Conservation (phyloP, 768 basidiomycete genomes). For the Pilatotrama ljubarskyi region DNA sequence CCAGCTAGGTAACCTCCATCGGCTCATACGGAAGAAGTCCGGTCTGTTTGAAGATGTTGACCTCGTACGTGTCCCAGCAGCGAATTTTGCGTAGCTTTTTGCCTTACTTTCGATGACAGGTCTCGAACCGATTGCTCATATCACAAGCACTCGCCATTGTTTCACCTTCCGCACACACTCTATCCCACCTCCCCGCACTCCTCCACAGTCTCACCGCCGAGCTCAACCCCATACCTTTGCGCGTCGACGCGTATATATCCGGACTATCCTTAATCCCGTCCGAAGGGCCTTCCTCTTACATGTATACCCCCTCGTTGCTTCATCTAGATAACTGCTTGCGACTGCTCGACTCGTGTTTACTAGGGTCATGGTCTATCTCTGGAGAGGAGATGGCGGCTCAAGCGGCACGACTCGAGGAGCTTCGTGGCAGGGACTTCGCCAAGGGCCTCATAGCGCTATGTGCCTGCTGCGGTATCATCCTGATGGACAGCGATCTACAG, state of each 20-base stretch:
- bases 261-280: conserved; percentile 43
- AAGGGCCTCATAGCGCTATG: conserved; percentile 53
- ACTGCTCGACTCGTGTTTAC: conserved; percentile 62
- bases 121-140: conserved; percentile 56
- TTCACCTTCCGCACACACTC: conserved; percentile 44
- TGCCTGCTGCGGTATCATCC: conserved; percentile 45
- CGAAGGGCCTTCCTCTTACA: conserved; percentile 11
- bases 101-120: conserved; percentile 33
- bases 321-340: conserved; percentile 57
- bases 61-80: conserved; percentile 35
- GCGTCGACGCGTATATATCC: conserved; percentile 40
- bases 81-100: too few species aligned
- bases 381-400: conserved; percentile 15
- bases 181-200: conserved; percentile 30
- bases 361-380: conserved; percentile 53
- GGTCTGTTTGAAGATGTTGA: conserved; percentile 30
- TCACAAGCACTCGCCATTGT: conserved; percentile 51
- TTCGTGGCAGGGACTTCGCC: conserved; percentile 46
- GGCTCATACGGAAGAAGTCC: conserved; percentile 38
- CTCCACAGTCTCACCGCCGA: conserved; percentile 38
- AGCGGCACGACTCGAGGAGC: conserved; percentile 32
- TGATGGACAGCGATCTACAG: conserved; percentile 26
- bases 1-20: conserved; percentile 40
- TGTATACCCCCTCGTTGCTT: conserved; percentile 39
- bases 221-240: conserved; percentile 40